Evolutionary conservation across 2,329 filamentous ascomycete species (phyloP).

Genomic region (Bisporella sp.): DNA sequence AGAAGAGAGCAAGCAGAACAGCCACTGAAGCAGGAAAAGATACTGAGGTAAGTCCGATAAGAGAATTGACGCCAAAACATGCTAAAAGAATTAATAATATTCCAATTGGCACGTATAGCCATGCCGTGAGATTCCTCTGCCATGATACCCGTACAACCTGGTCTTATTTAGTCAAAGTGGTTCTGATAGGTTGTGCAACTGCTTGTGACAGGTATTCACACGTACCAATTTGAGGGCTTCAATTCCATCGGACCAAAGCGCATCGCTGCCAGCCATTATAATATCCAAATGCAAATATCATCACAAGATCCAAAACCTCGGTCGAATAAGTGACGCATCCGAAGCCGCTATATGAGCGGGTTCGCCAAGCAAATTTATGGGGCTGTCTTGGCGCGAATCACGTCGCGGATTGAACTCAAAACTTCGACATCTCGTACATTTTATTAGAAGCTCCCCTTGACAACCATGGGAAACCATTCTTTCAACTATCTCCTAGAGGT

Average conservation of each 20-base stretch:
- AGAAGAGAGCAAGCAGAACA: constrained; percentile 47
- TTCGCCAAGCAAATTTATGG: not conserved
- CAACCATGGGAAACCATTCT: constrained; percentile 17
- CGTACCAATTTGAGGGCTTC: constrained; percentile 23
- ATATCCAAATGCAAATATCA: too few species aligned
- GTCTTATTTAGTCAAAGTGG: constrained; percentile 10
- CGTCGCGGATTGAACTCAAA: not conserved
- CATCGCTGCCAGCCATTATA: constrained; percentile 12
- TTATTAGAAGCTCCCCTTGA: not conserved
- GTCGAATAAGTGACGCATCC: too few species aligned
- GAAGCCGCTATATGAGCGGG: not conserved
- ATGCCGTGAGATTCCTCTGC: constrained; percentile 30
- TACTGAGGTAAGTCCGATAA: constrained; percentile 38
- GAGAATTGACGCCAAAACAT: constrained; percentile 34
- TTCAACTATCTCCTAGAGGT: constrained; percentile 18
- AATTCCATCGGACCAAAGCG: constrained; percentile 14
- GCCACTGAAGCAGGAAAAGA: constrained; percentile 55
- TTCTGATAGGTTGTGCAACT: not conserved
- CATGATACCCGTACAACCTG: constrained; percentile 24
- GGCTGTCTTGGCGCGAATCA: constrained; percentile 2
- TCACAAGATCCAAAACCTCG: too few species aligned
- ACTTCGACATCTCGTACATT: too few species aligned
- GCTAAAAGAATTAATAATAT: constrained; percentile 31
- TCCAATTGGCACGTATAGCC: constrained; percentile 44
- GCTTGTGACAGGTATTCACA: not conserved